A percentile compares a stretch with the other conserved stretches of the same genome.
Conservation (phyloP, 192 early-diverging fungal genomes). For the Podochytrium sp. region DNA sequence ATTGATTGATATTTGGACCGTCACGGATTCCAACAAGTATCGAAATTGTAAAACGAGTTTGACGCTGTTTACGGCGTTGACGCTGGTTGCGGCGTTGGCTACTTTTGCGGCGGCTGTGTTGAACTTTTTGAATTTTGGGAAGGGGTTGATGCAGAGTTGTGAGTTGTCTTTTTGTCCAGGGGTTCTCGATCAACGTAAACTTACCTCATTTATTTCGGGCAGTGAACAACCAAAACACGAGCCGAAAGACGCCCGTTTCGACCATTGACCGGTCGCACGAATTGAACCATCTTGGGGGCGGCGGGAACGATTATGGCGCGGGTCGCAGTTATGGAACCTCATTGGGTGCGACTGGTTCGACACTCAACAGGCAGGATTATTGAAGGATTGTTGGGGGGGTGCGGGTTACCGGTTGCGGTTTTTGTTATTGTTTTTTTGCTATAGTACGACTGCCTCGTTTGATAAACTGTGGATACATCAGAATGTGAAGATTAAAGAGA, state of each 20-base stretch:
- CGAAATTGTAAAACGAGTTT: conserved; percentile 59
- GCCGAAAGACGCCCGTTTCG: neutral
- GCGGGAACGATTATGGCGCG: too few relatives aligned
- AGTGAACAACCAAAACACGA: neutral
- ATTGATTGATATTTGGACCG: conserved; percentile 62
- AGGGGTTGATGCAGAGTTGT: conserved; percentile 65
- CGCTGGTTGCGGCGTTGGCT: conserved; percentile 48
- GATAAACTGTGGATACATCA: too few relatives aligned
- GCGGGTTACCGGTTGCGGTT: too few relatives aligned
- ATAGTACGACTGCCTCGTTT: too few relatives aligned
- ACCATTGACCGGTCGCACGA: neutral
- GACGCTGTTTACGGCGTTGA: conserved; percentile 69
- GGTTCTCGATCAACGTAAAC: neutral
- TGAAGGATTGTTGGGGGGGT: too few relatives aligned
- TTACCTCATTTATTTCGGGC: neutral
- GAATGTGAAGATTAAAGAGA: too few relatives aligned
- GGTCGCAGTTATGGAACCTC: neutral
- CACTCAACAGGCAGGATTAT: too few relatives aligned
- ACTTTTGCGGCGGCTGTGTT: conserved; percentile 61
- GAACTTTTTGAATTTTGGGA: conserved; percentile 68
- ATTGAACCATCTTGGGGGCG: neutral
- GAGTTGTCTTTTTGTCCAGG: conserved; percentile 35
- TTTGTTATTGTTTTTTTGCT: too few relatives aligned
- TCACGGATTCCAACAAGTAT: conserved; percentile 47
- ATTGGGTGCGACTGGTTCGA: neutral